Percentiles rank a stretch among this genome's conserved stretches.
phyloP scores from a whole-genome alignment of 345 rosid species.

The Cardamine chenopodiifolia region DNA sequence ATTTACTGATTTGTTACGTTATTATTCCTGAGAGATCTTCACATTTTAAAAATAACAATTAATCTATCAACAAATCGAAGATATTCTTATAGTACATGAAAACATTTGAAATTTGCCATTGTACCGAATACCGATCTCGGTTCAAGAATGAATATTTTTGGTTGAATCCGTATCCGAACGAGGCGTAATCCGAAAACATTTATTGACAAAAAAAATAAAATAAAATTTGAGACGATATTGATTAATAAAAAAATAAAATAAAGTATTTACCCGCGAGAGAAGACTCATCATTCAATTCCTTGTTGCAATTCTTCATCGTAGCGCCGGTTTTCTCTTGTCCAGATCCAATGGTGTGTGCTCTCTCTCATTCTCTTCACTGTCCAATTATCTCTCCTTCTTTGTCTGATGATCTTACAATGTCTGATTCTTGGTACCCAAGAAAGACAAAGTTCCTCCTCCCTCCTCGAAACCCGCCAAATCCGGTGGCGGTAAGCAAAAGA shows the following conservation, averaged over 20 bases:
- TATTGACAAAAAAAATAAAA: background rate
- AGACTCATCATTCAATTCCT: background rate
- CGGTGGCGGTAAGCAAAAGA: conserved; percentile 45
- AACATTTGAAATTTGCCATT: too few relatives aligned
- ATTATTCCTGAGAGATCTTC: background rate
- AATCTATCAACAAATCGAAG: background rate
- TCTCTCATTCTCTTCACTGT: background rate
- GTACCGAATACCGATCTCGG: too few relatives aligned
- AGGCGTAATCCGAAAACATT: too few relatives aligned
- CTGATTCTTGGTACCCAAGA: conserved; percentile 37
- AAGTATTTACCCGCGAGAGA: background rate
- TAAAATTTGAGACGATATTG: background rate
- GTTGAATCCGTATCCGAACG: too few relatives aligned
- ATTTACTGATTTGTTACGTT: background rate
- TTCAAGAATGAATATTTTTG: too few relatives aligned
- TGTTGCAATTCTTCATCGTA: background rate
- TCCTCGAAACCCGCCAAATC: conserved; percentile 48
- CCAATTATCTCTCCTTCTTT: background rate
- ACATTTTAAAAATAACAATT: background rate
- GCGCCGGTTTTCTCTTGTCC: conserved; percentile 24
- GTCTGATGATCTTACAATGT: background rate
- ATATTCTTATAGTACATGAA: background rate
- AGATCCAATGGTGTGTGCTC: conserved; percentile 25
- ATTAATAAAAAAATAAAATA: background rate
- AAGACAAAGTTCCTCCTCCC: conserved; percentile 45